Evolutionary conservation across 2,329 filamentous ascomycete species (phyloP), one percentile per base, ranked within the genome.

Genomic region (Coniella lustricola): DNA sequence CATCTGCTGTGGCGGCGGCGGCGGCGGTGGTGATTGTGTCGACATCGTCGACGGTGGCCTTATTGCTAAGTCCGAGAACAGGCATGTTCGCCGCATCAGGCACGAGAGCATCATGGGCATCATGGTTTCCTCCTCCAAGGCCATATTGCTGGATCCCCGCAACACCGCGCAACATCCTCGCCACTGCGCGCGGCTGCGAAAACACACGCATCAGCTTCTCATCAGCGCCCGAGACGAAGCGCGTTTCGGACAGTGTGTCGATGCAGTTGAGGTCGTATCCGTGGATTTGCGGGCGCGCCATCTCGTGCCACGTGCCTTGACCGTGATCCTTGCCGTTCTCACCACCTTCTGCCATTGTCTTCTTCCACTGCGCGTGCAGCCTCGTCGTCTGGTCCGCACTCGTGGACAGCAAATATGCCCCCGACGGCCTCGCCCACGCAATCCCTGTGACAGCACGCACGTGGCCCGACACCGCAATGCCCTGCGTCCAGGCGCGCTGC

Each of bases 161-260:
- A 2, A 95, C 74, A 8, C 72, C 77, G 50, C 76, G 68, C 3
- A 96, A 75, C 56, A 97, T 76, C 16, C 77, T 73, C 0, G 90
- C 90, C 9, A 95, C 87, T 4, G 85, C 85, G 62, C 82, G 86
- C 5, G 93, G 93, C 67, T 95, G 84, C 60, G 86, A 84, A 66
- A 98, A 98, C 2, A 98, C 91, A 20, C 93, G 85, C 64, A 98
- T 79, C n/a, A 98, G 79, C 68, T 98, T 98, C 71, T 98, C 93
- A 56, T 98, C 93, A 3, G 93, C 93, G 7, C 93, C 93, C 2
- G 90, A 95, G 18, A 97, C 85, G 62, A 98, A 98, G 57, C 84
- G 85, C 7, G 80, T 76, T 7, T 77, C 67, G 7, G 81, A 82
- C 4, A 96, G 73, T 0, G 82, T 78, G 60, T 90, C 86, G 54